Evolutionary conservation across 2,329 filamentous ascomycete species (phyloP), one percentile per base, ranked within the genome.

Genomic region (Ascochyta pisi): DNA sequence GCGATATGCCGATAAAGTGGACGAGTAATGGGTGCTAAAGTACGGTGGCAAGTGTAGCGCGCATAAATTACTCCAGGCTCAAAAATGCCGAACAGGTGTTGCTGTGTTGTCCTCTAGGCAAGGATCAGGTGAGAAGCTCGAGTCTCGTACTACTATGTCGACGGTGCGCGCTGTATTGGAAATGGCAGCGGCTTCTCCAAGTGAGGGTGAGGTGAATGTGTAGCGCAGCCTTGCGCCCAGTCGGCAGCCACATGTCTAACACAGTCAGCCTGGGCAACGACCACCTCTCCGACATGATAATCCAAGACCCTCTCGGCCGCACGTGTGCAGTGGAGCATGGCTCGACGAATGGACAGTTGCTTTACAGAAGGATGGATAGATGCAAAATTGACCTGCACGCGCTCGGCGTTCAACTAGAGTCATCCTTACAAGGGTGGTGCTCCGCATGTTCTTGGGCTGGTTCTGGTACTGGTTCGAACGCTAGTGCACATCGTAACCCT

Each of bases 401-500:
- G 34, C 42, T 40, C 37, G 41, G 34, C 41, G 37, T 24, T 46
- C 15, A n/a, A 27, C 33, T 22, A 48, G 19, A 46, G 24, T 29
- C 23, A 50, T 50, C 23, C 23, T 50, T 46, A 34, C 53, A 2
- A 56, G 53, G 53, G 53, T 50, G 38, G 42, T 54, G 50, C 38
- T 48, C 53, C 53, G 53, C 53, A 56, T 56, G 53, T 51, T 56
- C 53, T 43, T 51, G 37, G 37, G 22, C 22, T 40, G 37, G 37
- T 24, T 12, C 37, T 40, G 37, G 37, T 23, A 19, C 37, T 41
- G 42, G 53, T 46, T 44, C 43, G 16, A 48, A 19, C 48, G 47
- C 48, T 56, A 56, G 47, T 51, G 53, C 43, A 23, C 16, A 50
- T 45, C 53, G 53, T 48, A 41, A 51, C 47, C 40, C 53, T 50